Conservation (phyloP, 1,139 yeast genomes). For the Blastobotrys indianensis region DNA sequence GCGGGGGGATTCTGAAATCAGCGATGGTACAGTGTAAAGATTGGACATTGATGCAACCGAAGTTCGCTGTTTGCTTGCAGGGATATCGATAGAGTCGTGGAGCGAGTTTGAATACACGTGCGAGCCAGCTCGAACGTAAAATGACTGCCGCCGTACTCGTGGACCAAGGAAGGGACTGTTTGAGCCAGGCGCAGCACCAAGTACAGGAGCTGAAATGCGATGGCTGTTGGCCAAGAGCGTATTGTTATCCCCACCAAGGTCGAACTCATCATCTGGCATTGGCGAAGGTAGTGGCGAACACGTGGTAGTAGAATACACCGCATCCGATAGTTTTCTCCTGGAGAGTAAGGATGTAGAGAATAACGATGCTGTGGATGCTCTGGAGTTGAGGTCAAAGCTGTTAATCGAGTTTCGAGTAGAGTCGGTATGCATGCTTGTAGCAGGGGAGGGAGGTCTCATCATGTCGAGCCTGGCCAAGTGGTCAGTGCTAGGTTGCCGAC, state of each 20-base stretch:
- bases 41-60: slow-evolving; percentile 5
- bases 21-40: not conserved
- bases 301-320: slow-evolving; percentile 4
- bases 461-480: not conserved
- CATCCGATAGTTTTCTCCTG: slow-evolving; percentile 6
- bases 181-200: slow-evolving; percentile 4
- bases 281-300: slow-evolving; percentile 12
- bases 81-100: slow-evolving; percentile 7
- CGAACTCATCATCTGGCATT: slow-evolving; percentile 1
- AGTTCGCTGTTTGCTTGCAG: slow-evolving; percentile 2
- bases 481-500: slow-evolving; percentile 3
- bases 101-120: slow-evolving; percentile 5
- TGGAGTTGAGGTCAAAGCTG: slow-evolving; percentile 3
- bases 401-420: slow-evolving; percentile 1
- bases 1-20: slow-evolving; percentile 17
- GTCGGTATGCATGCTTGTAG: not conserved
- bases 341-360: slow-evolving; percentile 4
- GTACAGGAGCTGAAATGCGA: slow-evolving; percentile 7
- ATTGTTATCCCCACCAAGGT: not conserved
- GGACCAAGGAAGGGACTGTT: slow-evolving; percentile 9
- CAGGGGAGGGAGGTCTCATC: slow-evolving; percentile 3
- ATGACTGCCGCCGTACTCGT: slow-evolving; percentile 16
- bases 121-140: slow-evolving; percentile 20
- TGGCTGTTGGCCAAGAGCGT: not conserved
- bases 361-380: slow-evolving; percentile 5